Evolutionary conservation across 2,329 filamentous ascomycete genomes (phyloP).

Genomic region (Pestalotiopsis sp.): DNA sequence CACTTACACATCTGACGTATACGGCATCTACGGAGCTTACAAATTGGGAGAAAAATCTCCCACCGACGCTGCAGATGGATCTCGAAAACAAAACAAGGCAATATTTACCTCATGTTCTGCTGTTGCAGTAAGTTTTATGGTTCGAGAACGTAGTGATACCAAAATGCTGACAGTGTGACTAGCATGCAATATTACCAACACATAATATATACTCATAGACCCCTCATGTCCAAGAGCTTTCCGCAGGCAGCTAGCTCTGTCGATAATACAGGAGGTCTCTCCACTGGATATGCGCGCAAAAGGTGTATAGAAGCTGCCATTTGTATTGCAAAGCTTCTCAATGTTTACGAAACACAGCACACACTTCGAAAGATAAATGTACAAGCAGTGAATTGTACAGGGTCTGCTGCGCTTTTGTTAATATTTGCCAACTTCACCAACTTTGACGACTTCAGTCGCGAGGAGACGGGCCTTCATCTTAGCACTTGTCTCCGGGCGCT

Average conservation of each 20-base stretch:
- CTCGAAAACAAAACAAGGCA: neutral
- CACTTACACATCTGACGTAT: neutral
- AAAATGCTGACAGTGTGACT: neutral
- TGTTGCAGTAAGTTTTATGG: neutral
- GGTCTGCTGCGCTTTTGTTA: constrained; percentile 17
- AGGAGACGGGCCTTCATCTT: constrained; percentile 16
- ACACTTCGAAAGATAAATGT: constrained; percentile 18
- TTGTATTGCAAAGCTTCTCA: constrained; percentile 19
- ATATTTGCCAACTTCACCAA: constrained; percentile 17
- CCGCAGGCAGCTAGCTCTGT: neutral
- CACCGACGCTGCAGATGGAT: neutral
- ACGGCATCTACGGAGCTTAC: neutral
- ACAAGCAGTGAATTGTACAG: constrained; percentile 18
- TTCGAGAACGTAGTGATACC: neutral
- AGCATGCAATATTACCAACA: constrained; percentile 16
- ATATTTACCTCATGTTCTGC: neutral
- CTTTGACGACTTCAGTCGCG: constrained; percentile 11
- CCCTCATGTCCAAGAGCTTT: constrained; percentile 11
- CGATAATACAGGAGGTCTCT: neutral
- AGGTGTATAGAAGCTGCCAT: constrained; percentile 22
- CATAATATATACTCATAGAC: constrained; percentile 13
- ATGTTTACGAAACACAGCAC: constrained; percentile 16
- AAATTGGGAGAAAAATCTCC: neutral
- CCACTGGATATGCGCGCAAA: constrained; percentile 2
- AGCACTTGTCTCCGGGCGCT: constrained; percentile 18